phyloP scores from a whole-genome alignment of 495 filamentous ascomycete species.

The Elasticomyces elasticus region DNA sequence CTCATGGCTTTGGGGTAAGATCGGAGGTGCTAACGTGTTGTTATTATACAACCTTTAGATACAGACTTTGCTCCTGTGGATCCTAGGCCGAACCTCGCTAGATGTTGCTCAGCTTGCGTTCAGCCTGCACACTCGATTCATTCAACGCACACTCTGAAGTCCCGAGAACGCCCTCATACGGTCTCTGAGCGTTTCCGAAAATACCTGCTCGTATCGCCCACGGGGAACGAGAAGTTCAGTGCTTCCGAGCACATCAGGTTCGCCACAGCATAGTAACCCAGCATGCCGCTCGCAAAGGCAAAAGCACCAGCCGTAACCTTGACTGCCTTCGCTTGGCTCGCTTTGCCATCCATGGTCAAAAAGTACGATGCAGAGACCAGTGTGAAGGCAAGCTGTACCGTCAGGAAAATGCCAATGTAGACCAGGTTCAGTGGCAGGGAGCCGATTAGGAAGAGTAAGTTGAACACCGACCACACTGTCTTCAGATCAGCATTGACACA shows the following conservation, averaged over 20 bases:
- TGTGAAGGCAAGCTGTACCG: slow-evolving; percentile 39
- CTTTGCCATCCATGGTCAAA: slow-evolving; percentile 36
- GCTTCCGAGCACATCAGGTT: slow-evolving; percentile 39
- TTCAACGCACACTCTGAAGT: too few species aligned
- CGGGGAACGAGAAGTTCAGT: slow-evolving; percentile 33
- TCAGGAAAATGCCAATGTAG: slow-evolving; percentile 40
- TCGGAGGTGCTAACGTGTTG: too few species aligned
- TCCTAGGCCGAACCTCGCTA: too few species aligned
- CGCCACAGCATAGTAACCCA: slow-evolving; percentile 43
- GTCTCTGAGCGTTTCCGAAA: too few species aligned
- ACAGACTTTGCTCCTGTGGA: too few species aligned
- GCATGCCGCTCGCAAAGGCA: slow-evolving; percentile 39
- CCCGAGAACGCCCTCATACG: too few species aligned
- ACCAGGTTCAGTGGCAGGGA: slow-evolving; percentile 39
- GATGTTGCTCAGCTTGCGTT: too few species aligned
- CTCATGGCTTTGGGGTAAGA: too few species aligned
- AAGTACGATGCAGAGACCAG: slow-evolving; percentile 40
- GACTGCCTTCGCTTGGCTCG: slow-evolving; percentile 27
- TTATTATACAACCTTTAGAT: too few species aligned
- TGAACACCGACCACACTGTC: slow-evolving; percentile 39
- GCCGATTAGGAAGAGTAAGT: slow-evolving; percentile 39
- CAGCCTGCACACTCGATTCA: too few species aligned
- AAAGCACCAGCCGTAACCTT: slow-evolving; percentile 39
- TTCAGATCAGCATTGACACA: background rate
- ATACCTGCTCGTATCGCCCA: slow-evolving; percentile 44